phyloP scores from a whole-genome alignment of 805 yeast species.

The Middelhovenomyces tepae region DNA sequence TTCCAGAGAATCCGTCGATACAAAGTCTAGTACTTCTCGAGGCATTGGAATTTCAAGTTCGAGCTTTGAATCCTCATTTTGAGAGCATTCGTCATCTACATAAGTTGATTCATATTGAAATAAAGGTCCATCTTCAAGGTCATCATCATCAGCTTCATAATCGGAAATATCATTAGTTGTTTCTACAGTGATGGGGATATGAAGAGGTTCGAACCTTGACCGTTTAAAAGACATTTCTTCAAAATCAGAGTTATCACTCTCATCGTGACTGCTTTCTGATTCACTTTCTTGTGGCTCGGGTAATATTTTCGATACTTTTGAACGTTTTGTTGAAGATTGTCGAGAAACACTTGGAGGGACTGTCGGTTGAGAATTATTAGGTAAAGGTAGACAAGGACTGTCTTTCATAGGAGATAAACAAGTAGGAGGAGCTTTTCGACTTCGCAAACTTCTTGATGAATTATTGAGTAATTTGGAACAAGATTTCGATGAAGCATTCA shows the following conservation, averaged over 20 bases:
- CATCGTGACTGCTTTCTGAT: constrained; percentile 4
- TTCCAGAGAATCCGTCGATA: background rate
- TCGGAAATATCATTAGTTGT: constrained; percentile 6
- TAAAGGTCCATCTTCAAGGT: constrained; percentile 11
- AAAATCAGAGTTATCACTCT: constrained; percentile 1
- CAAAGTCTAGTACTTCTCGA: background rate
- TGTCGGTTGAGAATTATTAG: too few relatives aligned
- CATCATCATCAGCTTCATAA: constrained; percentile 5
- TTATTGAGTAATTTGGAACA: too few relatives aligned
- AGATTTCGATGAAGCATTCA: too few relatives aligned
- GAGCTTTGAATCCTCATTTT: constrained; percentile 6
- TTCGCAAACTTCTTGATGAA: too few relatives aligned
- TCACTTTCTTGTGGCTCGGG: constrained; percentile 2
- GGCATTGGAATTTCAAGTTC: constrained; percentile 1
- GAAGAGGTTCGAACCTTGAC: too few relatives aligned
- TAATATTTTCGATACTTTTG: constrained; percentile 1
- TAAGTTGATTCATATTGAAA: constrained; percentile 14
- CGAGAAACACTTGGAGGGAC: too few relatives aligned
- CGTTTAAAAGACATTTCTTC: constrained; percentile 2
- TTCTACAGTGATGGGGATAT: too few relatives aligned
- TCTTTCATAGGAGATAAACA: too few relatives aligned
- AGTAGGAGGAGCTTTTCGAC: too few relatives aligned
- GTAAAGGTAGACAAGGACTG: too few relatives aligned
- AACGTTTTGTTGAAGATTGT: too few relatives aligned
- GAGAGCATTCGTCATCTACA: constrained; percentile 3